Base-by-base conservation (phyloP, 164 flowering plant species). In the Taxillus chinensis region DNA sequence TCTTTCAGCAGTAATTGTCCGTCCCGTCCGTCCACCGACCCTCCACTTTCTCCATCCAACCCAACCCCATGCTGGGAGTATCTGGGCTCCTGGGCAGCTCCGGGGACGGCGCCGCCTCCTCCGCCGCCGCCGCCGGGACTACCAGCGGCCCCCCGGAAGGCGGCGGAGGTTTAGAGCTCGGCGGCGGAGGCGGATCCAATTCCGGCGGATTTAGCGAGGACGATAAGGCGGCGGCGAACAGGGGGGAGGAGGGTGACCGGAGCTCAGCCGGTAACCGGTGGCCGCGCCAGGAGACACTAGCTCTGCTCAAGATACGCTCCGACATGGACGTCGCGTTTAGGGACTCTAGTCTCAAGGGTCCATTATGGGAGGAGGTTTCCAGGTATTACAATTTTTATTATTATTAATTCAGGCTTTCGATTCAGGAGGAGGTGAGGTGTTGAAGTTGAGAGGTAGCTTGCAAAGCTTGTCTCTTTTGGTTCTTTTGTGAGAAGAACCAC, bases 341-440 rank as follows among this genome's bases (percentile, higher is more conserved):
- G 10, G 97, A 90, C 59, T 83, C 97, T 3, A 86, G 85, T 40
- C 86, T 85, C 54, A 93, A 90, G 67, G 98, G 89, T n/a, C 98
- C 98, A 39, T 74, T 93, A 42, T 93, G 98, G 98, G 96, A 93
- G 52, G 89, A 90, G 63, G 85, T 90, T 54, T 93, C 97, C 72
- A 90, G 98, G 98, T 92, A 60, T 38, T 37, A n/a, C 41, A 38
- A 8, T 8, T 17, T 5, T 13, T 46, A 11, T 17, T 27, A 43
- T 4, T 52, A 14, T 42, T 51, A 48, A 7, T 48, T 11, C 9
- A 2, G 27, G 1, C 27, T 27, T 27, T 27, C 27, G 27, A 27
- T 27, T 27, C 0, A 27, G 27, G 27, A 27, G 27, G 27, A 27
- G 27, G 27, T 27, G 27, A 27, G 27, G 27, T 27, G 27, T n/a